These are phyloP conservation scores for Dichotomocladium elegans DNA, from an alignment of 371 early-diverging fungal species.

Conservation along the genomic window DNA sequence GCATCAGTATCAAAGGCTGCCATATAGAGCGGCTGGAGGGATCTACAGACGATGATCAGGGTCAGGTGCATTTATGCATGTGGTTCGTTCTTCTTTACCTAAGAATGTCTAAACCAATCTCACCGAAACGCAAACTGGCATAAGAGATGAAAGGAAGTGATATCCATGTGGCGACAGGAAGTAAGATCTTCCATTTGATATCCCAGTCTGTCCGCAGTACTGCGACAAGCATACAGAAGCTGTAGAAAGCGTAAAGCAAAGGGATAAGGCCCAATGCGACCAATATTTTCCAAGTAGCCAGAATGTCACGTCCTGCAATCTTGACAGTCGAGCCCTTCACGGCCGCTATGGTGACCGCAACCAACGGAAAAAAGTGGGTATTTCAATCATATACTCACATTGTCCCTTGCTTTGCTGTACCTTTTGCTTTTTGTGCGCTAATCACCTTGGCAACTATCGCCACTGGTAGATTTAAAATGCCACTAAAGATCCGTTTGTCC, in stretches of 20 bases:
- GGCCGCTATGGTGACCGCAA: constrained; percentile 53
- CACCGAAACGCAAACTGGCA: constrained; percentile 74
- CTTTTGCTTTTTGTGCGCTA: constrained; percentile 68
- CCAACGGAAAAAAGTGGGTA: background rate
- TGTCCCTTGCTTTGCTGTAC: constrained; percentile 15
- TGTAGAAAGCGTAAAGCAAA: constrained; percentile 62
- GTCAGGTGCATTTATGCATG: background rate
- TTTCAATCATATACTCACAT: background rate
- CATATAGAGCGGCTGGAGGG: constrained; percentile 74
- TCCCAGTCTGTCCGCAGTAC: constrained; percentile 23
- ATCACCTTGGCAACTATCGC: constrained; percentile 60
- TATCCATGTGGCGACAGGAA: constrained; percentile 26
- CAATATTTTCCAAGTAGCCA: constrained; percentile 90
- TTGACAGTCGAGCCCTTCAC: constrained; percentile 84
- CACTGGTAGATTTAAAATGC: constrained; percentile 69
- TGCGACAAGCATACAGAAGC: constrained; percentile 41
- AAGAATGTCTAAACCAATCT: constrained; percentile 79
- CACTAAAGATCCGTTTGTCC: constrained; percentile 29
- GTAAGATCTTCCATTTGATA: constrained; percentile 10
- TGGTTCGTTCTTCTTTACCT: constrained; percentile 21
- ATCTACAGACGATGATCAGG: constrained; percentile 27
- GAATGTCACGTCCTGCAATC: constrained; percentile 84
- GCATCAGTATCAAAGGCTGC: constrained; percentile 52
- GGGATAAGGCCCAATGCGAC: constrained; percentile 73
- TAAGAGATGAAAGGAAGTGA: constrained; percentile 64